Evolutionary conservation across 2,329 filamentous ascomycete species (phyloP), one percentile per base, ranked within the genome.

Genomic region (Trichoderma simmonsii): DNA sequence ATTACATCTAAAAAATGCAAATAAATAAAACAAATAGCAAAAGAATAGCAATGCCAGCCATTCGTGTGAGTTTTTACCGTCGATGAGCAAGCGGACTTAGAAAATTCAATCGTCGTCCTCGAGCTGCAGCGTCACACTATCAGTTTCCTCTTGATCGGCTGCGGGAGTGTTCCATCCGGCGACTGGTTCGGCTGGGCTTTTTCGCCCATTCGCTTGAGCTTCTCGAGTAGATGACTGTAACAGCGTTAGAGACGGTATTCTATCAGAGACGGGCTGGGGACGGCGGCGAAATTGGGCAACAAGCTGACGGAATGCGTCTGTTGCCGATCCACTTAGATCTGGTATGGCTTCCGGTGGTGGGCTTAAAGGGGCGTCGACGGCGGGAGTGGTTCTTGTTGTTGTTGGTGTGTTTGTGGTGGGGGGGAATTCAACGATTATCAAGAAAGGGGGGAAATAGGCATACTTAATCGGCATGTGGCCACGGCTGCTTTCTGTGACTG

Each of bases 391-490:
- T 21, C 30, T 60, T 14, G 3, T 34, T 30, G 34, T 34, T 15
- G n/a, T 57, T 28, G 26, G 3, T 26, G 26, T 43, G 34, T 59
- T 56, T 24, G 15, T 24, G 34, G 56, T 51, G 56, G 56, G 57
- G 71, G 66, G 66, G 7, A 78, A 75, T 66, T 79, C 73, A 71
- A 81, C 76, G 68, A 80, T 71, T 64, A 82, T 79, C 24, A 79
- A 71, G 74, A 79, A 81, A 70, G 77, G 81, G 74, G 77, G 79
- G 66, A 79, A 81, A 71, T 77, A 78, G 56, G 78, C 87, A 75
- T 88, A 90, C 88, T 86, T 85, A 68, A 90, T 86, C 28, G 87
- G 86, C 69, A 88, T 77, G 73, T 87, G 85, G 12, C 87, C 86
- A 59, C 85, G 83, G 66, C 80, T 82, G 75, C 89, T 87, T 76